These are phyloP conservation scores for Elaeagnus macrophylla DNA, from an alignment of 306 rosid species.

Conservation along the genomic window DNA sequence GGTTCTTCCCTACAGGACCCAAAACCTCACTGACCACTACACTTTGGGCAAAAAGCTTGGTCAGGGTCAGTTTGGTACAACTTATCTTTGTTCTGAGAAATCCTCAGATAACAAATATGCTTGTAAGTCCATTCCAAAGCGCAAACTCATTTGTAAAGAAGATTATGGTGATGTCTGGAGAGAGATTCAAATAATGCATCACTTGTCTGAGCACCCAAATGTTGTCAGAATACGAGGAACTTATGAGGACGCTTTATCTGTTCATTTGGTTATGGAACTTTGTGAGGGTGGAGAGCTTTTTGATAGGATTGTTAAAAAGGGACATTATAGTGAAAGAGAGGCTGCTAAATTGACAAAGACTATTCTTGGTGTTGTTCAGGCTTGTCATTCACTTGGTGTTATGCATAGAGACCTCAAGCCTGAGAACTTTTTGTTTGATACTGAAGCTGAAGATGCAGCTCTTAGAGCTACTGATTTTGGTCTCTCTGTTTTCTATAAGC, in stretches of 20 bases:
- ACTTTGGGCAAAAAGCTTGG: slow-evolving; percentile 30
- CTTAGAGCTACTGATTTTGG: slow-evolving; percentile 46
- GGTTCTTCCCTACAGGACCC: slow-evolving; percentile 39
- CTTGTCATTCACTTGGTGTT: slow-evolving; percentile 42
- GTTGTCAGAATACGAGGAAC: slow-evolving; percentile 38
- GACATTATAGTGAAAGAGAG: slow-evolving; percentile 37
- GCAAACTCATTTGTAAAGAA: slow-evolving; percentile 36
- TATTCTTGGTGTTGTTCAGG: slow-evolving; percentile 31
- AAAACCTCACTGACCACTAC: slow-evolving; percentile 28
- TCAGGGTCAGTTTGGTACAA: slow-evolving; percentile 41
- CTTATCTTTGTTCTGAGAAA: slow-evolving; percentile 30
- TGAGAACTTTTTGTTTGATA: slow-evolving; percentile 35
- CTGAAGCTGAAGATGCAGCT: slow-evolving; percentile 29
- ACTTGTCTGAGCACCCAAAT: slow-evolving; percentile 34
- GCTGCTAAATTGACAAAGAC: slow-evolving; percentile 34
- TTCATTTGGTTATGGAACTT: slow-evolving; percentile 40
- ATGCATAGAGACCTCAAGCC: slow-evolving; percentile 45
- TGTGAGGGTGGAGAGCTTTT: slow-evolving; percentile 44
- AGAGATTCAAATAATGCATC: slow-evolving; percentile 52
- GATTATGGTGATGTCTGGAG: slow-evolving; percentile 40
- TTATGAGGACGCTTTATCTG: slow-evolving; percentile 25
- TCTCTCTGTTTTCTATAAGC: slow-evolving; percentile 42
- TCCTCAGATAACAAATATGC: slow-evolving; percentile 22
- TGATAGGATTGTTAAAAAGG: slow-evolving; percentile 36
- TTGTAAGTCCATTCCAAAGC: slow-evolving; percentile 41